Base-by-base conservation (phyloP, 345 rosid genomes). In the Hibiscus syriacus region DNA sequence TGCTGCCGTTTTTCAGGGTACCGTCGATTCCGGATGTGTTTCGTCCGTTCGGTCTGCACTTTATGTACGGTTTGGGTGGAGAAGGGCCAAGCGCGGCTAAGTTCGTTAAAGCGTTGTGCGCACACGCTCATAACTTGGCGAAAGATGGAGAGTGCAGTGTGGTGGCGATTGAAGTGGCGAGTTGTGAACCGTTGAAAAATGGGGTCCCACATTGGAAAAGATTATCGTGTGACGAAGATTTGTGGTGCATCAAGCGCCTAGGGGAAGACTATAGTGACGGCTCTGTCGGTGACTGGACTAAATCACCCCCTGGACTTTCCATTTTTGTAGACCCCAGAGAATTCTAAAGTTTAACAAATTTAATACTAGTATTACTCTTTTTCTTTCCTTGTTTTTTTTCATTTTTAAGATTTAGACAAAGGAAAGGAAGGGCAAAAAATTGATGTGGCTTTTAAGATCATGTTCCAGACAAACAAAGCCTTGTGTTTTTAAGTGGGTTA, bases 261-360 rank as follows among this genome's bases (percentile, higher is more conserved):
- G 85, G 90, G 74, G 88, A 82, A 59, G 94, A 85, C 76, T 86
- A 86, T 55, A 82, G 88, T 59, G 98, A 93, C 66, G 97, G 92
- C 17, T 75, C 84, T 25, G 80, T 77, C 25, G 87, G 79, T 41
- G 99, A 94, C 80, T 94, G 99, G 99, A 89, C 96, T 8, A 94
- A 87, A 74, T 94, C 99, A 71, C 78, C 87, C n/a, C 82, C 97
- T 45, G 95, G 83, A 58, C 62, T 76, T 80, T 91, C 99, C 50
- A 82, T 94, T 80, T 94, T 94, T 77, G 97, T 94, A 71, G 99
- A 94, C 86, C 99, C 99, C 17, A 86, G 99, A 73, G 99, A 94
- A 59, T 55, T 91, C 70, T 94, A 66, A 55, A 55, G 4, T 12
- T n/a, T 45, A 45, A 45, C 50, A 45, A 45, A 45, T 12, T 38